Evolutionary conservation across 768 basidiomycete genomes (phyloP).

Genomic region (Kwoniella pini): DNA sequence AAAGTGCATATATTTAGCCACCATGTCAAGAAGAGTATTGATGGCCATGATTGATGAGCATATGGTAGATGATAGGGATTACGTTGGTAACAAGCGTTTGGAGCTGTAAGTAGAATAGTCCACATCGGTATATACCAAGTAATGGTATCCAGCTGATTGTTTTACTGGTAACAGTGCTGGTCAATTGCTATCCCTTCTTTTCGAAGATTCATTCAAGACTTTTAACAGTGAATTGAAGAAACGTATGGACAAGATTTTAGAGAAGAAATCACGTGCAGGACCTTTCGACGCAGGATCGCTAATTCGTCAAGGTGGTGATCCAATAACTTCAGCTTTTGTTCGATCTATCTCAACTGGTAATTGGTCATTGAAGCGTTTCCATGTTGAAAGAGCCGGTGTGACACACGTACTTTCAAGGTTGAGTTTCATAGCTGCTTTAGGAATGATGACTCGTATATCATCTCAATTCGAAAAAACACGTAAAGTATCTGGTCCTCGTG

Average conservation of each 20-base stretch:
- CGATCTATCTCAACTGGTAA: slow-evolving; percentile 98
- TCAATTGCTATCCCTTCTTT: slow-evolving; percentile 88
- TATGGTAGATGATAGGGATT: slow-evolving; percentile 97
- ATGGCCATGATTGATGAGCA: slow-evolving; percentile 96
- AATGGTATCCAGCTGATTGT: slow-evolving; percentile 4
- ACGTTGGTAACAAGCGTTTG: slow-evolving; percentile 97
- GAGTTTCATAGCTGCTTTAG: slow-evolving; percentile 93
- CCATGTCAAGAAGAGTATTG: slow-evolving; percentile 92
- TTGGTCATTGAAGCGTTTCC: slow-evolving; percentile 98
- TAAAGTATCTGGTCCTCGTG: slow-evolving; percentile 96
- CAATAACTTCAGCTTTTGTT: slow-evolving; percentile 91
- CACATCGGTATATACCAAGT: not conserved
- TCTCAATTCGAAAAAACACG: slow-evolving; percentile 99
- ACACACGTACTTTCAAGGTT: slow-evolving; percentile 95
- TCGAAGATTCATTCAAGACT: slow-evolving; percentile 98
- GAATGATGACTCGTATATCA: slow-evolving; percentile 99
- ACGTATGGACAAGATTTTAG: slow-evolving; percentile 93
- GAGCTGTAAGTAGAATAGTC: slow-evolving; percentile 78
- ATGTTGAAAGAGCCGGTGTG: slow-evolving; percentile 98
- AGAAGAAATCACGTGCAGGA: slow-evolving; percentile 89
- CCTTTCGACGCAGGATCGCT: slow-evolving; percentile 88
- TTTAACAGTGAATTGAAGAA: slow-evolving; percentile 94
- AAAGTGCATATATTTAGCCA: slow-evolving; percentile 95
- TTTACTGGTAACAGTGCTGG: slow-evolving; percentile 85
- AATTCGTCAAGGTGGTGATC: slow-evolving; percentile 94